Evolutionary conservation across 2,329 filamentous ascomycete species (phyloP).

Genomic region (Arthrobotrys sinensis): DNA sequence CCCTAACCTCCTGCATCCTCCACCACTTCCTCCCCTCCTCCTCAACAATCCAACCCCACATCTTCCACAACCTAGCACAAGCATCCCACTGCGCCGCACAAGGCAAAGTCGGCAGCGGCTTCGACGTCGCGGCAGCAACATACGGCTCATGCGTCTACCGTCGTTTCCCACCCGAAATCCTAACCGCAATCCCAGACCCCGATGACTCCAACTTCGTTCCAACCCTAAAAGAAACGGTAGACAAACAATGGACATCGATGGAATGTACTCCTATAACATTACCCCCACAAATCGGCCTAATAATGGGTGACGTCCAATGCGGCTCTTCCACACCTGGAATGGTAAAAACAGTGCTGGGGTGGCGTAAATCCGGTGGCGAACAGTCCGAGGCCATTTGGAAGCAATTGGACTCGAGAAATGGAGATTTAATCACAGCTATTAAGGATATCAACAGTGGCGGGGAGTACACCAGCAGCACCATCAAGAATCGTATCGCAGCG

Average conservation of each 20-base stretch:
- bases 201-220: slow-evolving; percentile 76
- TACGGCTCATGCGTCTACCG: slow-evolving; percentile 92
- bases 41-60: slow-evolving; percentile 10
- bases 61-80: slow-evolving; percentile 92
- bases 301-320: slow-evolving; percentile 97
- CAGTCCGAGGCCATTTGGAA: slow-evolving; percentile 82
- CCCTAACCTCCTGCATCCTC: slow-evolving; percentile 83
- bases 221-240: slow-evolving; percentile 77
- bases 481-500: slow-evolving; percentile 69
- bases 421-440: slow-evolving; percentile 71
- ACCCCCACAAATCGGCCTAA: slow-evolving; percentile 80
- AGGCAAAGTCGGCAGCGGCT: slow-evolving; percentile 95
- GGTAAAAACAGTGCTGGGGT: slow-evolving; percentile 91
- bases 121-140: slow-evolving; percentile 93
- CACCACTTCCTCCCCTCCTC: slow-evolving; percentile 78
- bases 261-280: slow-evolving; percentile 80
- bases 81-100: slow-evolving; percentile 95
- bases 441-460: slow-evolving; percentile 35
- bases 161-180: slow-evolving; percentile 86
- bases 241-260: slow-evolving; percentile 80
- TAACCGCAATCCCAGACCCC: slow-evolving; percentile 76
- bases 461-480: slow-evolving; percentile 23
- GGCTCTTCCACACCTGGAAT: slow-evolving; percentile 94
- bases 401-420: slow-evolving; percentile 81
- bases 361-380: slow-evolving; percentile 78